Evolutionary conservation across 2,329 filamentous ascomycete genomes (phyloP).

Genomic region (Verticillium isaacii): DNA sequence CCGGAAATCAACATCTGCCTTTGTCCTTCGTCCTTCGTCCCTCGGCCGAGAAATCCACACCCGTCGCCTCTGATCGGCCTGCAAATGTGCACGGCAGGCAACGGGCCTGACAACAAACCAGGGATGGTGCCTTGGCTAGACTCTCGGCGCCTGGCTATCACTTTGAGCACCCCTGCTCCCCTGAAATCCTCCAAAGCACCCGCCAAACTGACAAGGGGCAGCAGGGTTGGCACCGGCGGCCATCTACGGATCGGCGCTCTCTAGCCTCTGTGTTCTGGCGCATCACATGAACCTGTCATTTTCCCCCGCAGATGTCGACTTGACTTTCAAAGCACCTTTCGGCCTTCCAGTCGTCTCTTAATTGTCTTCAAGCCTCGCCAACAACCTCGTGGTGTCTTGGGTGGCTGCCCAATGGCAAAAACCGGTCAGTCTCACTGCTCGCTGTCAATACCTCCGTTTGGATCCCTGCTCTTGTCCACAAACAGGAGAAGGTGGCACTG

Average conservation of each 20-base stretch:
- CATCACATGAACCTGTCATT: constrained; percentile 1
- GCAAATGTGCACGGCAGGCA: not conserved
- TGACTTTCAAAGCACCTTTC: not conserved
- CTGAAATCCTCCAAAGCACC: not conserved
- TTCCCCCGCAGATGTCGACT: not conserved
- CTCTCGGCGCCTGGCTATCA: not conserved
- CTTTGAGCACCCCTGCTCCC: not conserved
- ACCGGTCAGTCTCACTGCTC: not conserved
- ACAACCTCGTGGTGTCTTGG: not conserved
- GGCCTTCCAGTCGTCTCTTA: not conserved
- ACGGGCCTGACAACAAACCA: not conserved
- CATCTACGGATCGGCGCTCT: constrained; percentile 1
- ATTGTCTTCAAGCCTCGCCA: not conserved
- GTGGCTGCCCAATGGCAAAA: not conserved
- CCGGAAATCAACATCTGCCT: not conserved
- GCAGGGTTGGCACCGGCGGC: constrained; percentile 3
- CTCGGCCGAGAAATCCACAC: not conserved
- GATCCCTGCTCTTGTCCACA: not conserved
- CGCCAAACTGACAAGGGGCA: not conserved
- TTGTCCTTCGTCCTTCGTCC: not conserved
- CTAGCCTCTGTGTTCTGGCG: not conserved
- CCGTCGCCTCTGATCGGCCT: not conserved
- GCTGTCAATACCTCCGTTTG: not conserved
- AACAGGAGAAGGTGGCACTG: not conserved
- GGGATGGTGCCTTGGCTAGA: not conserved